A percentile compares a stretch with the other conserved stretches of the same genome.
Evolutionary conservation across 805 yeast genomes (phyloP).

Genomic region (Maudiozyma barnettii): DNA sequence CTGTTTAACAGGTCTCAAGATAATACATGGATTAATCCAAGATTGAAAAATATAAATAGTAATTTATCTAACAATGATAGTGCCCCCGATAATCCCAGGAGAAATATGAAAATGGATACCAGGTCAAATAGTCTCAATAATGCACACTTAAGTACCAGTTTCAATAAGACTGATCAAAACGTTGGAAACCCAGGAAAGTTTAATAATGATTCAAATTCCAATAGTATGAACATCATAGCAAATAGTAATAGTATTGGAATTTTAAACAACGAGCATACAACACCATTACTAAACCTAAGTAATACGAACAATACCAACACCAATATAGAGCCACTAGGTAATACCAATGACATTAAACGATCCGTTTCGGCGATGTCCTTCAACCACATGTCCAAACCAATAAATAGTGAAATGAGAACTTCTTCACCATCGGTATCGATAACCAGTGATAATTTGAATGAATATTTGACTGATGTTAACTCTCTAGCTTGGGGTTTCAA

Average conservation of each 20-base stretch:
- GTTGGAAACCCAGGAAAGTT: neutral
- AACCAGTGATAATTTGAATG: constrained; percentile 21
- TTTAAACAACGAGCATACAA: neutral
- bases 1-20: constrained; percentile 1
- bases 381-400: neutral
- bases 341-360: neutral
- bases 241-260: neutral
- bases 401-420: neutral
- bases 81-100: too few species aligned
- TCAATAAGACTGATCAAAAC: neutral
- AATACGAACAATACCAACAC: neutral
- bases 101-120: neutral
- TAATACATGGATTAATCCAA: neutral
- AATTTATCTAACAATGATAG: neutral
- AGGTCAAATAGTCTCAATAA: neutral
- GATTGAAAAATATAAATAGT: neutral
- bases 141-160: neutral
- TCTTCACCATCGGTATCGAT: constrained; percentile 33
- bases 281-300: neutral
- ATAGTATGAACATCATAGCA: neutral
- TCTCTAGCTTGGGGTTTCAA: constrained; percentile 40
- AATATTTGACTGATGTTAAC: constrained; percentile 28
- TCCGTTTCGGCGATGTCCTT: neutral
- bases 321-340: neutral
- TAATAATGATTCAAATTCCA: neutral